Evolutionary conservation across 305 asterid species (phyloP).

Genomic region (Solanum hybrid): DNA sequence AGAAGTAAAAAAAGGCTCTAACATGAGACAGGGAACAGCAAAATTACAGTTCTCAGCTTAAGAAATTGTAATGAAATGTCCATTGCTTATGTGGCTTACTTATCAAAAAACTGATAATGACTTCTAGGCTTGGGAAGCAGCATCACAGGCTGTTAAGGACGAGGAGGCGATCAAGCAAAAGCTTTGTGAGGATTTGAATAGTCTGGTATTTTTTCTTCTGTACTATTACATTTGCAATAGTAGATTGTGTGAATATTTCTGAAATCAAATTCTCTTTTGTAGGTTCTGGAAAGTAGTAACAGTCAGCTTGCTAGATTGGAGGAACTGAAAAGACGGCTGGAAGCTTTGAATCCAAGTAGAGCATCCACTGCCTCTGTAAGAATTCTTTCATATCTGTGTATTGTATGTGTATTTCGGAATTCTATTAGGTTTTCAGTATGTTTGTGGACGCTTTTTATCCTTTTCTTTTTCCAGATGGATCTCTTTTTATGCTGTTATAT

Average conservation of each 20-base stretch:
- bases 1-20: background rate
- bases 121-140: slow-evolving; percentile 85
- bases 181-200: slow-evolving; percentile 82
- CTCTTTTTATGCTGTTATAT: background rate
- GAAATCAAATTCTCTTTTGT: slow-evolving; percentile 15
- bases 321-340: slow-evolving; percentile 86
- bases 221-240: background rate
- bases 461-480: background rate
- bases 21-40: background rate
- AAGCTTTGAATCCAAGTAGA: slow-evolving; percentile 78
- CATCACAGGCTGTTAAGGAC: slow-evolving; percentile 65
- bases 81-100: background rate
- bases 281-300: slow-evolving; percentile 86
- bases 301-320: slow-evolving; percentile 75
- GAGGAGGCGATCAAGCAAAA: slow-evolving; percentile 78
- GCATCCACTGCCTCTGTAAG: slow-evolving; percentile 53
- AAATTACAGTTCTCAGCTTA: background rate
- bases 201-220: slow-evolving; percentile 36
- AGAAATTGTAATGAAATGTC: background rate
- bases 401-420: background rate
- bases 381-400: slow-evolving; percentile 1
- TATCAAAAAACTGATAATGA: background rate
- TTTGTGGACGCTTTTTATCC: background rate
- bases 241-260: background rate
- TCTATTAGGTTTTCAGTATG: background rate